These are phyloP conservation scores for Aspergillus unguis DNA, from an alignment of 2,329 filamentous ascomycete genomes.

Conservation along the genomic window DNA sequence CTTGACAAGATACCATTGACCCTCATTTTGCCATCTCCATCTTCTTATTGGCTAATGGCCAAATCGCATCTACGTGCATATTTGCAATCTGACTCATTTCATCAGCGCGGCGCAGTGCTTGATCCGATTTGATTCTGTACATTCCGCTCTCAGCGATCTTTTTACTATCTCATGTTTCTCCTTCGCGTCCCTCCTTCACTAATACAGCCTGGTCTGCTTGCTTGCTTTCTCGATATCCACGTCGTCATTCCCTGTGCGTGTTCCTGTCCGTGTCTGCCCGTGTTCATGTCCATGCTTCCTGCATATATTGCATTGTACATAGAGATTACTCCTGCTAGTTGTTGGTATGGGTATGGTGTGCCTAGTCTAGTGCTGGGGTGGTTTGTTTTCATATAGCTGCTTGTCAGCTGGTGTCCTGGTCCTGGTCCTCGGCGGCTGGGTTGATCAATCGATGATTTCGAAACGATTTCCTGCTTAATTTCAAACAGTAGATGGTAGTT, in stretches of 20 bases:
- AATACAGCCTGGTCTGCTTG: constrained; percentile 3
- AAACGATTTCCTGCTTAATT: not conserved
- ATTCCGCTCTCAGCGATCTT: constrained; percentile 1
- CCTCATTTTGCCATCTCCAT: not conserved
- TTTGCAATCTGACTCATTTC: not conserved
- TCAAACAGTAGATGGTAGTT: too few species aligned
- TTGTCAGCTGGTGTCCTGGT: not conserved
- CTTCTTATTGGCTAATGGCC: not conserved
- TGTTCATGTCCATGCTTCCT: not conserved
- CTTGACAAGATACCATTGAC: not conserved
- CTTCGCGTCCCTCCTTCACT: not conserved
- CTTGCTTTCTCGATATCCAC: constrained; percentile 2
- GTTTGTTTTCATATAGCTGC: not conserved
- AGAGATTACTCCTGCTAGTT: not conserved
- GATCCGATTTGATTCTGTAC: not conserved
- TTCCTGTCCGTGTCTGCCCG: not conserved
- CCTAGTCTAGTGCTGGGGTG: not conserved
- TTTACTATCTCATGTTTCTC: not conserved
- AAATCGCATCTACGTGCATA: not conserved
- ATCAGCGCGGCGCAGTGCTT: not conserved
- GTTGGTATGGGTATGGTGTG: not conserved
- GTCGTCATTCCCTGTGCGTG: not conserved
- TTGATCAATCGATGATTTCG: not conserved
- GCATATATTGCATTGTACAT: constrained; percentile 1
- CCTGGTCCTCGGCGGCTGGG: not conserved